phyloP scores from a whole-genome alignment of 108 stramenopile genomes.

The Stephanodiscus minutulus region DNA sequence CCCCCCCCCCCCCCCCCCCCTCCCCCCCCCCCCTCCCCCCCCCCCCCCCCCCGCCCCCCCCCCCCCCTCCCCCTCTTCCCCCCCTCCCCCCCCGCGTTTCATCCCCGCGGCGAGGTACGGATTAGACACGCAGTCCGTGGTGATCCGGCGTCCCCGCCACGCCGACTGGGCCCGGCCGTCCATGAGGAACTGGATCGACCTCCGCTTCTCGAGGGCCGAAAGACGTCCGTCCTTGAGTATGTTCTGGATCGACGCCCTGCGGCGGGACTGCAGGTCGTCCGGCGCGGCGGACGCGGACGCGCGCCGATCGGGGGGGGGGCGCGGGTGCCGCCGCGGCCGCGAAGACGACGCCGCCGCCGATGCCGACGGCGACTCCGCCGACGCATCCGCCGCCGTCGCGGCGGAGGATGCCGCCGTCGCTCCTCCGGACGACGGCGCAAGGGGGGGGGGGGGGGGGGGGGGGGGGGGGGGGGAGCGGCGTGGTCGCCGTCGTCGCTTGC shows the following conservation, averaged over 20 bases:
- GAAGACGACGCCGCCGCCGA: background rate
- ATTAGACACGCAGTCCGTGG: constrained; percentile 19
- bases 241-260: constrained; percentile 74
- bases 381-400: background rate
- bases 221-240: constrained; percentile 65
- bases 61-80: background rate
- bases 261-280: constrained; percentile 44
- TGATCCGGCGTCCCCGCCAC: constrained; percentile 6
- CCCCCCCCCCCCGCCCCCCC: background rate
- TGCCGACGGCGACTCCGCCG: background rate
- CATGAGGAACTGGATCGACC: constrained; percentile 81
- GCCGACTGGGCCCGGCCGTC: constrained; percentile 60
- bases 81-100: background rate
- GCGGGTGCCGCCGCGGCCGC: background rate
- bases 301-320: background rate
- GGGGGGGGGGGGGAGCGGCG: background rate
- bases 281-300: constrained; percentile 29
- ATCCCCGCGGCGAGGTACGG: constrained; percentile 29
- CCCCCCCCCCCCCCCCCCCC: background rate
- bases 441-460: background rate
- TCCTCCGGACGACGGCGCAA: no score
- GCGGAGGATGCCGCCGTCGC: background rate
- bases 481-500: background rate
- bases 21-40: background rate
- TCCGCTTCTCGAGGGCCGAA: constrained; percentile 60